Conservation (phyloP, 2,329 filamentous ascomycete genomes). For the Lecanicillium sp. region DNA sequence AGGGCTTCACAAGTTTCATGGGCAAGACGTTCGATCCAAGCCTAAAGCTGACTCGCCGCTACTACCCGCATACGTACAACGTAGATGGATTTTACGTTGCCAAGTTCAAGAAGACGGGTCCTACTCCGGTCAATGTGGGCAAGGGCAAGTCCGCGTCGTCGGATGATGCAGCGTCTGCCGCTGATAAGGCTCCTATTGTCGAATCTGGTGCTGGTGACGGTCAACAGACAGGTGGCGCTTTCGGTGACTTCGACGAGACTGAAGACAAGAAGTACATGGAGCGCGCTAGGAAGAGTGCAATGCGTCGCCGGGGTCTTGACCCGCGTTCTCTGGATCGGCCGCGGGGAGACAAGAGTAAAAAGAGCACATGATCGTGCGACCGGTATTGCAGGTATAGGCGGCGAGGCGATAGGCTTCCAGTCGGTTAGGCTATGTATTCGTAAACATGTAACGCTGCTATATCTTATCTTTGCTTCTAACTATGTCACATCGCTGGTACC, state of each 20-base stretch:
- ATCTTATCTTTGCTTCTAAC: too few relatives aligned
- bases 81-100: slow-evolving; percentile 98
- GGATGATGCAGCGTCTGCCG: slow-evolving; percentile 37
- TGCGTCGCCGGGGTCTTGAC: slow-evolving; percentile 69
- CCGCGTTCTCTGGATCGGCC: slow-evolving; percentile 39
- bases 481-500: too few relatives aligned
- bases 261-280: slow-evolving; percentile 67
- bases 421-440: not conserved
- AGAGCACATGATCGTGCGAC: not conserved
- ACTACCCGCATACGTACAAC: slow-evolving; percentile 88
- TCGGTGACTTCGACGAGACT: slow-evolving; percentile 69
- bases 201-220: slow-evolving; percentile 32
- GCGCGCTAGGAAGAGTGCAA: slow-evolving; percentile 64
- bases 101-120: slow-evolving; percentile 90
- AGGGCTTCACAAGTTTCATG: slow-evolving; percentile 86
- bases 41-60: slow-evolving; percentile 76
- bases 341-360: not conserved
- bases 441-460: not conserved
- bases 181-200: slow-evolving; percentile 65
- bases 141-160: slow-evolving; percentile 21
- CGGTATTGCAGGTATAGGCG: not conserved
- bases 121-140: slow-evolving; percentile 54
- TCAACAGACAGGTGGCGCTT: slow-evolving; percentile 30
- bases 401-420: not conserved
- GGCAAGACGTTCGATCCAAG: slow-evolving; percentile 86